A percentile compares a stretch with the other conserved stretches of the same genome.
phyloP scores from a whole-genome alignment of 2,329 filamentous ascomycete species.

The Alternaria infectoria region DNA sequence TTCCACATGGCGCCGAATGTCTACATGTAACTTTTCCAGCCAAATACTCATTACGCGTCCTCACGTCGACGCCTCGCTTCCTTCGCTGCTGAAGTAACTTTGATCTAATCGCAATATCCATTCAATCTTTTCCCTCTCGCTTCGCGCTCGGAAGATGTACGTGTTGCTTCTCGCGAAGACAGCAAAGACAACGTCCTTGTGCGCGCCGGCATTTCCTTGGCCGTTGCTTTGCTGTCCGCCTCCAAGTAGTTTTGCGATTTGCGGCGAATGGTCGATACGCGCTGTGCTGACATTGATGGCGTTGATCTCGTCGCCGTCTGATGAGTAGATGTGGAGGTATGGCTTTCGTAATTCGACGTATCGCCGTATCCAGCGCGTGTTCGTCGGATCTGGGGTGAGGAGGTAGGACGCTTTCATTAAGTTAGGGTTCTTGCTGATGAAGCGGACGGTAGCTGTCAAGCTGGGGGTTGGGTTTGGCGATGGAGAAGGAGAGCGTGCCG shows the following conservation, averaged over 20 bases:
- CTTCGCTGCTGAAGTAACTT: slow-evolving; percentile 62
- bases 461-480: slow-evolving; percentile 59
- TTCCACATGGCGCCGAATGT: not conserved
- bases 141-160: slow-evolving; percentile 89
- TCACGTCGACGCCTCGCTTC: slow-evolving; percentile 18
- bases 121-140: slow-evolving; percentile 90
- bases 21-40: not conserved
- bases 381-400: slow-evolving; percentile 80
- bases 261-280: slow-evolving; percentile 89
- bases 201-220: slow-evolving; percentile 28
- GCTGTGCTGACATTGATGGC: slow-evolving; percentile 88
- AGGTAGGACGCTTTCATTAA: slow-evolving; percentile 87
- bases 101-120: slow-evolving; percentile 97
- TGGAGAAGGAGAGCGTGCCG: slow-evolving; percentile 46
- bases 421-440: slow-evolving; percentile 74
- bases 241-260: slow-evolving; percentile 77
- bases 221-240: slow-evolving; percentile 40
- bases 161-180: slow-evolving; percentile 94
- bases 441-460: slow-evolving; percentile 77
- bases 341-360: slow-evolving; percentile 92
- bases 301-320: slow-evolving; percentile 87
- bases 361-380: slow-evolving; percentile 84
- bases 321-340: slow-evolving; percentile 88
- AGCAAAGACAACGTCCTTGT: slow-evolving; percentile 77
- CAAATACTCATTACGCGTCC: not conserved